Conservation (phyloP, 202 grass and related monocot genomes). For the Eragrostis tef region DNA sequence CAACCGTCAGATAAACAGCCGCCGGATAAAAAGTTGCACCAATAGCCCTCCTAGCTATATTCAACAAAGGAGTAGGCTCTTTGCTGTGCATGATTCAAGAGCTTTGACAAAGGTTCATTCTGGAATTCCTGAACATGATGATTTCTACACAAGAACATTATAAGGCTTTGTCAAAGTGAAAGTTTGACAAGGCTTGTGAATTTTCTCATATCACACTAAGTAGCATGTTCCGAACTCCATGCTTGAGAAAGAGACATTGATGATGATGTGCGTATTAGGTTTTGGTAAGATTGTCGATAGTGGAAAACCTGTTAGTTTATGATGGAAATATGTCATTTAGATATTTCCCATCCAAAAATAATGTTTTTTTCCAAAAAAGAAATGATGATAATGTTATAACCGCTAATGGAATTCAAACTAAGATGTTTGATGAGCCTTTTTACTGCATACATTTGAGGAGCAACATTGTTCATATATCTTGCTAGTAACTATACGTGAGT, state of each 20-base stretch:
- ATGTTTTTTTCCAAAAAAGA: too few species aligned
- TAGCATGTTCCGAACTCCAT: constrained; percentile 19
- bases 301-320: not conserved
- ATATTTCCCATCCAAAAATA: not conserved
- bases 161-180: not conserved
- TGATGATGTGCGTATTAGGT: constrained; percentile 12
- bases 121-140: constrained; percentile 19
- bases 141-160: constrained; percentile 20
- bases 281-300: constrained; percentile 26
- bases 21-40: constrained; percentile 63
- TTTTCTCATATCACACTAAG: constrained; percentile 24
- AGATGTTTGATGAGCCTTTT: not conserved
- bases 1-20: constrained; percentile 59
- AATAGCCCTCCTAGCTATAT: constrained; percentile 85
- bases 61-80: constrained; percentile 64
- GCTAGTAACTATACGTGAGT: not conserved
- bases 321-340: not conserved
- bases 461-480: constrained; percentile 16
- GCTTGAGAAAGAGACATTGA: not conserved
- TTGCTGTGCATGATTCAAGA: constrained; percentile 55
- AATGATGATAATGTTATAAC: not conserved
- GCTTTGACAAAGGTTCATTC: constrained; percentile 76
- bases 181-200: constrained; percentile 13
- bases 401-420: constrained; percentile 22
- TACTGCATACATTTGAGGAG: not conserved